These are phyloP conservation scores for Lentinula sp. DNA, from an alignment of 768 basidiomycete genomes.

Conservation along the genomic window DNA sequence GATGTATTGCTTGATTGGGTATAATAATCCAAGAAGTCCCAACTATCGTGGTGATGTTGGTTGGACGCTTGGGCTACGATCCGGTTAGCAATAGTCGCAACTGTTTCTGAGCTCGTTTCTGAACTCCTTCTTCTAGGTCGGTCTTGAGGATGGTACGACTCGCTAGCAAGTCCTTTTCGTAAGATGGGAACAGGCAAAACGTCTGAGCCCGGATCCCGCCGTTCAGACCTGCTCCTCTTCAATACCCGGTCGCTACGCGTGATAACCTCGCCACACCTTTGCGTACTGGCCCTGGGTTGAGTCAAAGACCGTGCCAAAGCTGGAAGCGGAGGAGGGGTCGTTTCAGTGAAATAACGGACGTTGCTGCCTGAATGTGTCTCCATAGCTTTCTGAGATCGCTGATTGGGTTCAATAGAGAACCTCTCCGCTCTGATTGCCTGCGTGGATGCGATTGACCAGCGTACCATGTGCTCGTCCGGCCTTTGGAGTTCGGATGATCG, in stretches of 20 bases:
- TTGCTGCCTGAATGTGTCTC: not conserved
- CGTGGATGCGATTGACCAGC: conserved; percentile 2
- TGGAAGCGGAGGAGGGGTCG: not conserved
- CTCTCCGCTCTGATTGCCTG: not conserved
- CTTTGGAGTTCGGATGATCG: not conserved
- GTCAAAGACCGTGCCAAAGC: not conserved
- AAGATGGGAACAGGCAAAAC: not conserved
- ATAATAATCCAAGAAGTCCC: conserved; percentile 4
- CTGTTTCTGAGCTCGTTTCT: not conserved
- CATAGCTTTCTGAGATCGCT: not conserved
- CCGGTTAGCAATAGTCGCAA: not conserved
- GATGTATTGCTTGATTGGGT: not conserved
- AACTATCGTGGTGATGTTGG: not conserved
- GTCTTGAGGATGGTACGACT: not conserved
- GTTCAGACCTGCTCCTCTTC: not conserved
- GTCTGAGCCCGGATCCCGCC: not conserved
- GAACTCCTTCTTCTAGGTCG: not conserved
- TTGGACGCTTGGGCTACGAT: not conserved
- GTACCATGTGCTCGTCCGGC: not conserved
- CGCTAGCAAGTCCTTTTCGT: not conserved
- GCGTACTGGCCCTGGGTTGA: not conserved
- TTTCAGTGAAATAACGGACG: not conserved
- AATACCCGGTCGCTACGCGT: not conserved
- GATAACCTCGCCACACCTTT: not conserved
- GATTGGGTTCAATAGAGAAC: not conserved